Evolutionary conservation across 192 early-diverging fungal species (phyloP).

Genomic region (Chytriomyces confervae): DNA sequence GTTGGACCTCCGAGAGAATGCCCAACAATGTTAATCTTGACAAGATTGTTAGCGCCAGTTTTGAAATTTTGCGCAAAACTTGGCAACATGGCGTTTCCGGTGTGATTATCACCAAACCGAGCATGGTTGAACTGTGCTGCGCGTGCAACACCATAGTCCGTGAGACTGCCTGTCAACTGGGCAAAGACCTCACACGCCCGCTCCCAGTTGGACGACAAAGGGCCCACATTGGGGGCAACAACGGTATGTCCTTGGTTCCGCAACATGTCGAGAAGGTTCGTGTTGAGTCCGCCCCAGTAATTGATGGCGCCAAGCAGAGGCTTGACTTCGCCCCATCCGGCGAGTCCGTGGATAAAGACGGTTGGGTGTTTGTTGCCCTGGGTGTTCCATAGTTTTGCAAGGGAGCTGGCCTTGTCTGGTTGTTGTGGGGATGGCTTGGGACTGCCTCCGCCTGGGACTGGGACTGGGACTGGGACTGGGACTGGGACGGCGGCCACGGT

Average conservation of each 20-base stretch:
- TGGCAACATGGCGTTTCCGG: slow-evolving; percentile 22
- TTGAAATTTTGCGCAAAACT: neutral
- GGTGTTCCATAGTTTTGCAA: neutral
- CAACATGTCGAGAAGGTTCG: slow-evolving; percentile 20
- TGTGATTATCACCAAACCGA: slow-evolving; percentile 35
- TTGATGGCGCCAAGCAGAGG: slow-evolving; percentile 17
- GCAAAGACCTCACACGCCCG: slow-evolving; percentile 42
- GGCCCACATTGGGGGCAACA: slow-evolving; percentile 25
- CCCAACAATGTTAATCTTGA: slow-evolving; percentile 38
- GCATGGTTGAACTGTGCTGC: slow-evolving; percentile 25
- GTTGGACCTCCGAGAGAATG: slow-evolving; percentile 36
- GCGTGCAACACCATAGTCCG: slow-evolving; percentile 34
- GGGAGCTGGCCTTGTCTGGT: too few relatives aligned
- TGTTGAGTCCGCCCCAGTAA: slow-evolving; percentile 36
- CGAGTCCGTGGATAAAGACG: slow-evolving; percentile 34
- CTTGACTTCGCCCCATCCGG: slow-evolving; percentile 33
- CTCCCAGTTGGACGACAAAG: slow-evolving; percentile 37
- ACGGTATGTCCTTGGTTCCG: slow-evolving; percentile 24
- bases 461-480: too few relatives aligned
- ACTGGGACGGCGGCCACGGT: too few relatives aligned
- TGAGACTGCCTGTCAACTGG: slow-evolving; percentile 23
- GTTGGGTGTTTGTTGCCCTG: slow-evolving; percentile 34
- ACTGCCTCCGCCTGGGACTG: too few relatives aligned
- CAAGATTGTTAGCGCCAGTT: too few relatives aligned
- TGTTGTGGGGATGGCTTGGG: too few relatives aligned